Conservation (phyloP, 768 basidiomycete species). For the Tylopilus rubrobrunneus region DNA sequence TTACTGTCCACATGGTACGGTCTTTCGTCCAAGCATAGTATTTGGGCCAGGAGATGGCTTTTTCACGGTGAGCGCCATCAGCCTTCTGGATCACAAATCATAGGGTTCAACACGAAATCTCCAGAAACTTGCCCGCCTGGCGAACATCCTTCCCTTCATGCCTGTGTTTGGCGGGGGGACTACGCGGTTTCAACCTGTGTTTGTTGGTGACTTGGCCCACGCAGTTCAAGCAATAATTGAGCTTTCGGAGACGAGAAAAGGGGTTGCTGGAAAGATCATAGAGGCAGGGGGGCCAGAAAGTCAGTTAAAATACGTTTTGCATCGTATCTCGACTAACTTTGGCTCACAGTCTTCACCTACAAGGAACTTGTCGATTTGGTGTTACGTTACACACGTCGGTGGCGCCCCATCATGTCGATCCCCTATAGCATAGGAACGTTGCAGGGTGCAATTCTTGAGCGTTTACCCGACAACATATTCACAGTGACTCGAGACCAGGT, state of each 20-base stretch:
- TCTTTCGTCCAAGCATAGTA: conserved; percentile 68
- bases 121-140: conserved; percentile 61
- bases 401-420: conserved; percentile 57
- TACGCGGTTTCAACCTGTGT: conserved; percentile 69
- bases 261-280: conserved; percentile 41
- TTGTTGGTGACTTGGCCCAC: conserved; percentile 62
- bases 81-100: background rate
- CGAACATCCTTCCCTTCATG: conserved; percentile 59
- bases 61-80: conserved; percentile 51
- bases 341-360: conserved; percentile 58
- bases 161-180: conserved; percentile 75
- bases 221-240: conserved; percentile 58
- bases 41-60: conserved; percentile 77
- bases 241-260: conserved; percentile 31
- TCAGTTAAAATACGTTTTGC: conserved; percentile 26
- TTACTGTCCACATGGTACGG: conserved; percentile 47
- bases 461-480: conserved; percentile 58
- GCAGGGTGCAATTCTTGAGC: conserved; percentile 65
- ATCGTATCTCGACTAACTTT: conserved; percentile 33
- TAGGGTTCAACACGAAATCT: background rate
- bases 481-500: conserved; percentile 73
- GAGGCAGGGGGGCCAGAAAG: conserved; percentile 50
- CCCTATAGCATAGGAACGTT: conserved; percentile 60
- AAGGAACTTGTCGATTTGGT: conserved; percentile 63
- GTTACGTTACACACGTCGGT: conserved; percentile 47